Conservation (phyloP, 2,329 filamentous ascomycete genomes). For the Pleomassaria siparia region DNA sequence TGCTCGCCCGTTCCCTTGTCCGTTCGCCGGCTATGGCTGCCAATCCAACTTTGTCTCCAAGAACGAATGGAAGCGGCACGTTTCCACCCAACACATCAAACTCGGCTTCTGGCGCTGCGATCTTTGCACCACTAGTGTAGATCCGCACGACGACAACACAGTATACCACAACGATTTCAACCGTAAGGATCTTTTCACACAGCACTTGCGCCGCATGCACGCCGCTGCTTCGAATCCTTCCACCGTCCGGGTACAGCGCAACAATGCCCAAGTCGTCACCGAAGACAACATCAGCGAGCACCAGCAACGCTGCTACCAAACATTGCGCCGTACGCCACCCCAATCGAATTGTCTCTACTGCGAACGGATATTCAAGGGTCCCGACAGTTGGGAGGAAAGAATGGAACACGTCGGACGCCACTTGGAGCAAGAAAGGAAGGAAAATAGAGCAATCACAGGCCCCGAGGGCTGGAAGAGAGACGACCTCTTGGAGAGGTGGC, state of each 20-base stretch:
- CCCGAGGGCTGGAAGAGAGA: constrained; percentile 30
- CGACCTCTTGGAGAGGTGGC: constrained; percentile 39
- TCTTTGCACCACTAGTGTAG: constrained; percentile 53
- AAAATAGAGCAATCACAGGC: constrained; percentile 17
- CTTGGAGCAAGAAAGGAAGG: constrained; percentile 60
- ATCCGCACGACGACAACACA: constrained; percentile 29
- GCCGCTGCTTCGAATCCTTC: constrained; percentile 46
- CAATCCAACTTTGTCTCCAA: constrained; percentile 71
- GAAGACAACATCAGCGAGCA: constrained; percentile 60
- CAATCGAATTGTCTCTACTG: constrained; percentile 69
- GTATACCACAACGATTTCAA: constrained; percentile 69
- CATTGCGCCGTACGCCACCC: constrained; percentile 63
- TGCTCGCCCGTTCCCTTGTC: constrained; percentile 68
- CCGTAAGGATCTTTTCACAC: constrained; percentile 87
- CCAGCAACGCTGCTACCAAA: constrained; percentile 60
- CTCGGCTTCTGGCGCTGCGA: constrained; percentile 76
- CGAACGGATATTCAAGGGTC: constrained; percentile 61
- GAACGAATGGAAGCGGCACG: constrained; percentile 95
- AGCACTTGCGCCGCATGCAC: constrained; percentile 88
- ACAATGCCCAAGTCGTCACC: constrained; percentile 48
- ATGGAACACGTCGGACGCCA: constrained; percentile 89
- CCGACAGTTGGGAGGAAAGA: constrained; percentile 71
- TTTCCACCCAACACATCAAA: constrained; percentile 76
- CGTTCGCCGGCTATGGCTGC: constrained; percentile 79
- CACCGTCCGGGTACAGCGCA: constrained; percentile 44